phyloP scores from a whole-genome alignment of 2,329 filamentous ascomycete species.

The Ceratocystis destructans region DNA sequence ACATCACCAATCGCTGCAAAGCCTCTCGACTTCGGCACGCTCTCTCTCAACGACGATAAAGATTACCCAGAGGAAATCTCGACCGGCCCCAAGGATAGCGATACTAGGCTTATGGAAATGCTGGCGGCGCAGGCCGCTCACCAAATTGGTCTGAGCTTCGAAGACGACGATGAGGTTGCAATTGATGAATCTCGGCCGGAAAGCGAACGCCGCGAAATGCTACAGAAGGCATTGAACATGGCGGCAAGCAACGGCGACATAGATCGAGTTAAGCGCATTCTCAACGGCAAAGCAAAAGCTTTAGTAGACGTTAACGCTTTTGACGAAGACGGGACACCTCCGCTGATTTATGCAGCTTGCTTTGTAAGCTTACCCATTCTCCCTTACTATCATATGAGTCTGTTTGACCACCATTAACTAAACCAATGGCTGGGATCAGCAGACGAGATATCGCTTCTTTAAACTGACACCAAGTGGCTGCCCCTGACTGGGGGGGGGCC shows the following conservation, averaged over 20 bases:
- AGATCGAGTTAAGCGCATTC: conserved; percentile 60
- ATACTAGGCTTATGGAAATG: conserved; percentile 87
- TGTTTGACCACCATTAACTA: background rate
- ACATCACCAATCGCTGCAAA: conserved; percentile 74
- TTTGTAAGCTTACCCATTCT: conserved; percentile 48
- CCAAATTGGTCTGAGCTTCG: conserved; percentile 55
- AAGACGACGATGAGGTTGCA: conserved; percentile 68
- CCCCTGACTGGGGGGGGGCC: conserved; percentile 17
- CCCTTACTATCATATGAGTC: background rate
- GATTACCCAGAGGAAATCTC: conserved; percentile 41
- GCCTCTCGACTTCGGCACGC: conserved; percentile 65
- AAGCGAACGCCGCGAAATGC: conserved; percentile 60
- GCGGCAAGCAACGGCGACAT: conserved; percentile 93
- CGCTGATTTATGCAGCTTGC: conserved; percentile 92
- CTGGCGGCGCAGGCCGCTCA: conserved; percentile 85
- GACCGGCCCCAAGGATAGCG: conserved; percentile 55
- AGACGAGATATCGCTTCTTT: conserved; percentile 12
- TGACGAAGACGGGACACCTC: conserved; percentile 91
- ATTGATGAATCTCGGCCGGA: conserved; percentile 59
- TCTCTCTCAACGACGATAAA: conserved; percentile 61
- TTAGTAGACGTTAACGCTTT: conserved; percentile 75
- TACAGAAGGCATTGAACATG: conserved; percentile 86
- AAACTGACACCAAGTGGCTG: conserved; percentile 13
- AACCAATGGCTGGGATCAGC: background rate
- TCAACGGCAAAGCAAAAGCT: conserved; percentile 57